Conservation (phyloP, 306 rosid species). For the Vachellia pachyceras region DNA sequence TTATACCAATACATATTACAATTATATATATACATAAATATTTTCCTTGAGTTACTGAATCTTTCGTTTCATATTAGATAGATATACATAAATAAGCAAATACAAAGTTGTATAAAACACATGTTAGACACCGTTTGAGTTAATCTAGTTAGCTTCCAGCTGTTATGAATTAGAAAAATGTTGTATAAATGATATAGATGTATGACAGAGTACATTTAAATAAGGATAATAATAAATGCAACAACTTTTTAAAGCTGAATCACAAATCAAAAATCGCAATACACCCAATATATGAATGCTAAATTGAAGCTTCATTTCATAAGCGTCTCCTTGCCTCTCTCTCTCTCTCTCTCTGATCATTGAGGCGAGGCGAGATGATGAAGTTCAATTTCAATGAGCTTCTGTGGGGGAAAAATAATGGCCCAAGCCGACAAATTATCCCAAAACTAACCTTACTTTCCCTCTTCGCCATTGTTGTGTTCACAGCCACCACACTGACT, state of each 20-base stretch:
- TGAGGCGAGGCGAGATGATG: slow-evolving; percentile 46
- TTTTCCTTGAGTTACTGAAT: not conserved
- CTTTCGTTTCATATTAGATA: not conserved
- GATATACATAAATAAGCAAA: no score
- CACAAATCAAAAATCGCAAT: not conserved
- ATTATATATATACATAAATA: no score
- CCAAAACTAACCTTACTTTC: slow-evolving; percentile 58
- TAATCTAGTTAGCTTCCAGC: no score
- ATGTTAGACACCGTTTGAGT: no score
- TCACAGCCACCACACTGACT: slow-evolving; percentile 28
- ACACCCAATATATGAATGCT: slow-evolving; percentile 25
- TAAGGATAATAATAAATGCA: not conserved
- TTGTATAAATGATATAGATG: not conserved
- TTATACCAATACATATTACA: not conserved
- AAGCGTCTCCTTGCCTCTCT: not conserved
- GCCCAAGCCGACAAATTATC: slow-evolving; percentile 41
- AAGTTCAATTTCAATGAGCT: slow-evolving; percentile 60
- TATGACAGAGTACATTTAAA: not conserved
- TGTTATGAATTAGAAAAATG: no score
- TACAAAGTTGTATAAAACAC: no score
- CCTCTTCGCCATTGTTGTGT: slow-evolving; percentile 56
- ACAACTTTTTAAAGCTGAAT: not conserved
- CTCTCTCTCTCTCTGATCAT: not conserved
- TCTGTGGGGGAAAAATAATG: slow-evolving; percentile 55
- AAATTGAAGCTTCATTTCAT: slow-evolving; percentile 20